Conservation (phyloP, 768 basidiomycete species). For the Trametes sanguinea region DNA sequence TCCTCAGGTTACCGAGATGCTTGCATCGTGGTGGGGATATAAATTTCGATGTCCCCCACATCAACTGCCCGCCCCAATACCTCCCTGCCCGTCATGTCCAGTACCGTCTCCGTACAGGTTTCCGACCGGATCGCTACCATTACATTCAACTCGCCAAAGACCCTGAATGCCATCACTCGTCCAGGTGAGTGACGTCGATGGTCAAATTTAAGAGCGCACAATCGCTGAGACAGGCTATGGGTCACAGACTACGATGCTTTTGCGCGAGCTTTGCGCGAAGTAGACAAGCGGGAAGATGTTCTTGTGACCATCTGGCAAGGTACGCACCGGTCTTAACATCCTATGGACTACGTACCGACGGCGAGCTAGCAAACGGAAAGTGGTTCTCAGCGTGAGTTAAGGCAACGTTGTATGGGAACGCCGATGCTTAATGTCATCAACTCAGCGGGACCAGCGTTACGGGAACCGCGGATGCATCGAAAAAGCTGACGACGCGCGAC, state of each 20-base stretch:
- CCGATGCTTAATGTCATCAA: background rate
- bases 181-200: conserved; percentile 37
- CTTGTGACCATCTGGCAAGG: conserved; percentile 71
- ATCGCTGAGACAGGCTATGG: background rate
- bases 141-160: conserved; percentile 60
- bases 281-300: conserved; percentile 63
- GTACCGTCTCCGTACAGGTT: conserved; percentile 47
- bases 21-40: background rate
- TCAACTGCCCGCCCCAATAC: background rate
- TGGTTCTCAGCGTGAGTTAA: conserved; percentile 73
- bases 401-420: background rate
- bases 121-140: conserved; percentile 66
- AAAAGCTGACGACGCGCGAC: conserved; percentile 40
- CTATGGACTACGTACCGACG: background rate
- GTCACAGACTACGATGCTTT: conserved; percentile 61
- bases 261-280: conserved; percentile 55
- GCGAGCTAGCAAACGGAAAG: conserved; percentile 53
- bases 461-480: conserved; percentile 5
- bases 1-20: conserved; percentile 2
- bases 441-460: conserved; percentile 51
- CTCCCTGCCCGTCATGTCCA: conserved; percentile 37
- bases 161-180: conserved; percentile 59
- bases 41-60: background rate
- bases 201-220: too few relatives aligned
- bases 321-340: conserved; percentile 19